Conservation (phyloP, 352 stramenopile genomes). For the Phytophthora multivora region DNA sequence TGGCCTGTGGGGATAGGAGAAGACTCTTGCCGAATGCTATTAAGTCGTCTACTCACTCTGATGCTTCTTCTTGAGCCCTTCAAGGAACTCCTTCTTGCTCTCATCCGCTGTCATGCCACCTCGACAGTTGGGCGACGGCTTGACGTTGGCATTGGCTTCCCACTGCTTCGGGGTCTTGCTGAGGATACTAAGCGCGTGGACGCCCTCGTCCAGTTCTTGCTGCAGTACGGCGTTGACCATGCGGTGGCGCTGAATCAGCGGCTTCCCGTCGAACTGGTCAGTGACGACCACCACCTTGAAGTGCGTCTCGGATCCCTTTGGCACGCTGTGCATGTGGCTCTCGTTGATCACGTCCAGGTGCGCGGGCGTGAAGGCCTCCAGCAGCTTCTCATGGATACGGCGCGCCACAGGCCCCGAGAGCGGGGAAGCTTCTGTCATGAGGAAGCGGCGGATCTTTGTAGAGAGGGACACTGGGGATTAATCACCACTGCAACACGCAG, state of each 20-base stretch:
- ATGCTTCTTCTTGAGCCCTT: conserved; percentile 34
- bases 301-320: conserved; percentile 93
- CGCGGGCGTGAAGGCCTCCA: conserved; percentile 55
- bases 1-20: neutral
- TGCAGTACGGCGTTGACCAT: conserved; percentile 91
- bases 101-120: conserved; percentile 76
- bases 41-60: conserved; percentile 15
- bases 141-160: conserved; percentile 56
- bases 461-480: neutral
- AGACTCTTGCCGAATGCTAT: neutral
- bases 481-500: neutral
- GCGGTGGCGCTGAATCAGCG: conserved; percentile 90
- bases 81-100: conserved; percentile 70
- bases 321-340: conserved; percentile 96
- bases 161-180: conserved; percentile 95
- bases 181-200: conserved; percentile 95
- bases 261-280: conserved; percentile 88
- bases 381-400: conserved; percentile 74
- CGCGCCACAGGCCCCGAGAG: conserved; percentile 49
- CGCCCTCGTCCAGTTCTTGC: conserved; percentile 82
- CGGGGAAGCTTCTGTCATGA: conserved; percentile 40
- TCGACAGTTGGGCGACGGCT: conserved; percentile 71
- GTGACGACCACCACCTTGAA: conserved; percentile 97
- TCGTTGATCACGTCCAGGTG: conserved; percentile 94
- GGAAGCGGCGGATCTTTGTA: conserved; percentile 15